Evolutionary conservation across 164 flowering plant species (phyloP), one percentile per base, ranked within the genome.

Genomic region (Taxillus chinensis): DNA sequence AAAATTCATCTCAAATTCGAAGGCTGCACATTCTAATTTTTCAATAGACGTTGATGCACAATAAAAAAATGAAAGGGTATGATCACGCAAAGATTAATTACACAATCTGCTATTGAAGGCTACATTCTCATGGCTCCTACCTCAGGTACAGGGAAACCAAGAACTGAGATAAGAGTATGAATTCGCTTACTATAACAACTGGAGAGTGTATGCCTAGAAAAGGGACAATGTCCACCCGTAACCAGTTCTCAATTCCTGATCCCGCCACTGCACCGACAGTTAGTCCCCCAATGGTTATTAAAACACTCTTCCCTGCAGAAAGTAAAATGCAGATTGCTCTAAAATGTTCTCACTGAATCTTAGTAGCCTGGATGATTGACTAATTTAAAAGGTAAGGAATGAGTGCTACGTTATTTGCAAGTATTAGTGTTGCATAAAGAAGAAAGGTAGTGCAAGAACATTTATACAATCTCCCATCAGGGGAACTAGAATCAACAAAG

Each of bases 181-280:
- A 81, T 80, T 93, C 97, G 58, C 90, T 83, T 60, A 93, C 86
- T 63, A 88, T 78, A 0, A 82, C 80, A 54, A 96, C 90, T 55
- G 97, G 96, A 27, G 92, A 80, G 64, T 79, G 96, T 57, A 90
- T 57, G 63, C 98, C 96, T 2, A 90, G 68, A 62, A 93, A 86
- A 11, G 98, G 96, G 65, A 93, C 89, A 37, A 93, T 82, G 70
- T 90, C 98, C 41, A 93, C 98, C 67, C 90, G 98, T 77, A 93
- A 75, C 93, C 87, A 93, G 73, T 64, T 85, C 75, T 93, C 98
- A 55, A 88, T 85, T 11, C 81, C 92, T 42, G 96, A 88, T 6
- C 98, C 98, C 53, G 86, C 89, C 39, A 82, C 90, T 38, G 96
- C 98, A 59, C 98, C 98, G 43, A 84, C 85, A 41, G 84, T 90